Evolutionary conservation across 2,329 filamentous ascomycete genomes (phyloP), one percentile per base, ranked within the genome.

Genomic region (Pestalotiopsis sp.): DNA sequence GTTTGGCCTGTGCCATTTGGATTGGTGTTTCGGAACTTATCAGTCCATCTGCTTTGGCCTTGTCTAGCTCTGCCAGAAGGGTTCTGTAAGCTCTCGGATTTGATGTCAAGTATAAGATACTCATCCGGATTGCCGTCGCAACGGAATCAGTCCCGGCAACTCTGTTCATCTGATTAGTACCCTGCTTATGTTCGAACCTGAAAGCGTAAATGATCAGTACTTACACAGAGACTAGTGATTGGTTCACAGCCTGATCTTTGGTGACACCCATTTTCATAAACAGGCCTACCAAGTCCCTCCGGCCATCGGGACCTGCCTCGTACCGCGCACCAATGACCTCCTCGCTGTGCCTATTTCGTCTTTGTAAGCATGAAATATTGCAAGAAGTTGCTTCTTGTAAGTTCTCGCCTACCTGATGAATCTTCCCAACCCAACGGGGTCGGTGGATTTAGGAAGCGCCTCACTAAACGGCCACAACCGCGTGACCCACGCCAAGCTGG

Each of bases 251-350:
- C 49, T 49, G 31, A 4, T 56, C 45, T 6, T 56, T 65, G 9
- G 20, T 65, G 17, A 56, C 62, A 17, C 62, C 39, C 45, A 27
- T 49, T 23, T 65, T 49, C 62, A 65, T 49, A n/a, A 65, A 65
- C 62, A 65, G 4, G 12, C 62, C 62, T 5, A 65, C 45, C 39
- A 65, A 13, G 38, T 49, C 62, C 12, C 23, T 49, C 2, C 62
- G 59, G n/a, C 36, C 14, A 20, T 65, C 62, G 1, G 62, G n/a
- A 27, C 38, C 62, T 27, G 20, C 38, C 39, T 52, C 17, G 11
- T 65, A 65, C 13, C 38, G 23, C 49, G n/a, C 62, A 7, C 62
- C 45, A 12, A 65, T 27, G 6, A 65, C 23, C 13, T 65, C 41
- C 14, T 65, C 27, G 13, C 62, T 56, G 13, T 65, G 38, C 7